These are phyloP conservation scores for Chalciporus sphaerocephalus DNA, from an alignment of 768 basidiomycete species.

Conservation along the genomic window DNA sequence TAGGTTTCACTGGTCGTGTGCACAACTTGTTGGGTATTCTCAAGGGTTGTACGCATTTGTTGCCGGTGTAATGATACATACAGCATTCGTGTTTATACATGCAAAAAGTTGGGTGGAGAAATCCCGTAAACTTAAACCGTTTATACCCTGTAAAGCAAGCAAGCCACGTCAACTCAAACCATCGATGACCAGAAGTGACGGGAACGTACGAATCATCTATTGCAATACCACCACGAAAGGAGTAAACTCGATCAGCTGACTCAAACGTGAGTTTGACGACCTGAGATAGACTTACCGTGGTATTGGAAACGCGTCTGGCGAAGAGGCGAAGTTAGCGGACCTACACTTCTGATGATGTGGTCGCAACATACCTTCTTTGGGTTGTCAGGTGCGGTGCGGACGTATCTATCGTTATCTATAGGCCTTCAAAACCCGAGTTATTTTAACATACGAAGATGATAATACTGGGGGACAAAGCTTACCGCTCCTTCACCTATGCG, in stretches of 20 bases:
- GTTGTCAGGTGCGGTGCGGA: constrained; percentile 71
- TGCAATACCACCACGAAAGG: neutral
- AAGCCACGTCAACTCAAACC: constrained; percentile 1
- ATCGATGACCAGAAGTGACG: neutral
- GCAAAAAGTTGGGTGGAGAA: constrained; percentile 13
- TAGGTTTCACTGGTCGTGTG: too few species aligned
- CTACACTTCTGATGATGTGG: neutral
- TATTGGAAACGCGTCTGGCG: constrained; percentile 74
- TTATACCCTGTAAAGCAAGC: constrained; percentile 34
- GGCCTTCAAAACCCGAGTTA: constrained; percentile 46
- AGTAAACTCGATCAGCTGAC: constrained; percentile 15
- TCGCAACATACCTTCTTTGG: constrained; percentile 69
- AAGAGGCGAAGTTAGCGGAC: constrained; percentile 11
- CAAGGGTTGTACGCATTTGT: constrained; percentile 2
- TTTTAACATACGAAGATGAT: constrained; percentile 6
- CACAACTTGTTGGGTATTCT: constrained; percentile 1
- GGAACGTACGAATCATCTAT: constrained; percentile 59
- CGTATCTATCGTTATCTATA: constrained; percentile 79
- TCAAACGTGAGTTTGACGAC: neutral
- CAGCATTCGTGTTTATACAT: constrained; percentile 16
- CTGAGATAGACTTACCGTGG: constrained; percentile 50
- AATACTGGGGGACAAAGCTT: constrained; percentile 18
- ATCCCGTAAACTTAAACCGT: constrained; percentile 30
- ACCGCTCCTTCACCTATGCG: constrained; percentile 62
- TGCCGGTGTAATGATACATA: constrained; percentile 19